Base-by-base conservation (phyloP, 73 alveolate genomes). In the Effrenium voratum region DNA sequence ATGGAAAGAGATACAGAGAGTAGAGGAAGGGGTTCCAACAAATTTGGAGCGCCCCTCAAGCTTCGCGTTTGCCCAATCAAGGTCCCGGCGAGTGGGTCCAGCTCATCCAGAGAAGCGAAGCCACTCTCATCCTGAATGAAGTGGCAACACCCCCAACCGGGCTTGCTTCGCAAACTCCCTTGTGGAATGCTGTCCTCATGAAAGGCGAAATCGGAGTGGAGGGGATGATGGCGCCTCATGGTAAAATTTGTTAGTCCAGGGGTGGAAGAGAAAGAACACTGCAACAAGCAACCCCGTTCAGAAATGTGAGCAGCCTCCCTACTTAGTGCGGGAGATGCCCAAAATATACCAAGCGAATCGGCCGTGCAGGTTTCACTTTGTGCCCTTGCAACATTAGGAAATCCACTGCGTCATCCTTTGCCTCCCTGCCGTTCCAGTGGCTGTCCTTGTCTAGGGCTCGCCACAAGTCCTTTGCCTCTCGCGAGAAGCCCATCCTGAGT, bases 401-500 rank as follows among this genome's bases (percentile, higher is more conserved):
- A n/a, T n/a, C n/a, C n/a, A n/a, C n/a, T n/a, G n/a, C 13, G 28
- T 19, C 44, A 19, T 44, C 43, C 41, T 24, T 8, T 32, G 44
- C 16, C n/a, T 3, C 6, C 49, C 8, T 73, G 8, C 22, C 36
- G 12, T 19, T 22, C 32, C 32, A 34, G 49, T 43, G 46, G 34
- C 47, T 15, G 68, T 26, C 95, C 95, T 87, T 87, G 36, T 87
- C 95, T 66, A 87, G 60, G 32, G 95, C 95, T 30, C 95, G 55
- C 95, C 95, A 87, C 38, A 87, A 73, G 46, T 87, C 95, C 68
- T 87, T 87, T 24, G 95, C 95, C 30, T 87, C 95, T 3, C 95
- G 82, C 8, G 80, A 63, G 59, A 75, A 87, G 38, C 95, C 95
- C 10, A 87, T 82, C 95, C 95, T 87, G n/a, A 41, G 41, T n/a